These are phyloP conservation scores for Plantago rigida DNA, from an alignment of 305 asterid species.

Conservation along the genomic window DNA sequence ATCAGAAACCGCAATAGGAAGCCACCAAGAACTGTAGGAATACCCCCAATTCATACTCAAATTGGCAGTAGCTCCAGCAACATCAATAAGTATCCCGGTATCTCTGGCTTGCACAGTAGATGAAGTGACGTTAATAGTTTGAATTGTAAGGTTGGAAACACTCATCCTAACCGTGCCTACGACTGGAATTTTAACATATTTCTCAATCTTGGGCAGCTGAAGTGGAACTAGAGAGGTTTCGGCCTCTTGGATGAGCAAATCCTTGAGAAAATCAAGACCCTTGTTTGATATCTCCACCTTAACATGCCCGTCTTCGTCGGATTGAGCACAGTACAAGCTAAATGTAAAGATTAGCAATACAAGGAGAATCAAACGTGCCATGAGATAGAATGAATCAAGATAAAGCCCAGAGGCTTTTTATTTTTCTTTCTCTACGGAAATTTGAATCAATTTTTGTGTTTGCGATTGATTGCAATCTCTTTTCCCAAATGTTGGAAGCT, in stretches of 20 bases:
- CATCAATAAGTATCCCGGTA: conserved; percentile 49
- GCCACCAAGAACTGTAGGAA: conserved; percentile 51
- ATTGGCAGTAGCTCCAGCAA: conserved; percentile 74
- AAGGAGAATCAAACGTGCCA: conserved; percentile 33
- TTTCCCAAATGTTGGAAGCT: too few species aligned
- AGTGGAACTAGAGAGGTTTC: conserved; percentile 63
- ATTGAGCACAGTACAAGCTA: conserved; percentile 25
- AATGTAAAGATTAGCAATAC: conserved; percentile 24
- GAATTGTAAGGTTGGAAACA: conserved; percentile 43
- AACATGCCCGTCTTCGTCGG: conserved; percentile 47
- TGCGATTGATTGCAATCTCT: too few species aligned
- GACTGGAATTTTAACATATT: conserved; percentile 45
- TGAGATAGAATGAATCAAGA: not conserved
- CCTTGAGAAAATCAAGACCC: conserved; percentile 72
- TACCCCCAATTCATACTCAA: conserved; percentile 73
- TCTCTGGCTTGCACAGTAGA: conserved; percentile 63
- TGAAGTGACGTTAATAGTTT: conserved; percentile 45
- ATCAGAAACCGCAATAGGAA: conserved; percentile 57
- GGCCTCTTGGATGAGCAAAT: conserved; percentile 47
- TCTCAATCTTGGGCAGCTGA: conserved; percentile 52
- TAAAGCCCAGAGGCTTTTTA: too few species aligned
- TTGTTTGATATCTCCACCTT: conserved; percentile 47
- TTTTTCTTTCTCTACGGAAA: too few species aligned
- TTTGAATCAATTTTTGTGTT: too few species aligned
- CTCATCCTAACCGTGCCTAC: conserved; percentile 50